These are phyloP conservation scores for Peziza echinospora DNA, from an alignment of 495 filamentous ascomycete genomes.

Conservation along the genomic window DNA sequence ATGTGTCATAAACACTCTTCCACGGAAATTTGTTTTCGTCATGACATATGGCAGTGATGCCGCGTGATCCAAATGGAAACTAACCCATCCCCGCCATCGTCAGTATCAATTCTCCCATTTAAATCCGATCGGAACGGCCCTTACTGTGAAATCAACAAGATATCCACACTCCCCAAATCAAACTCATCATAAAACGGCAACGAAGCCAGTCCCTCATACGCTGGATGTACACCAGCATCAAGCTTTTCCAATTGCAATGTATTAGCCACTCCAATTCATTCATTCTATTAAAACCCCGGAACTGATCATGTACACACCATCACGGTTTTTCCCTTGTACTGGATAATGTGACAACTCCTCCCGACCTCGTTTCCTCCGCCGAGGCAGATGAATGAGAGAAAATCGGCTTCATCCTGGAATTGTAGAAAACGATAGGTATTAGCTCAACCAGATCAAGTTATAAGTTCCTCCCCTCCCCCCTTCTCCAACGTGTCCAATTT, in stretches of 20 bases:
- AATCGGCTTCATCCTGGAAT: constrained; percentile 35
- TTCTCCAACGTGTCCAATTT: too few species aligned
- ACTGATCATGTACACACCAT: constrained; percentile 42
- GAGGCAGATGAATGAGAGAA: constrained; percentile 78
- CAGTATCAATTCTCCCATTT: constrained; percentile 16
- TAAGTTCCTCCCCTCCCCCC: too few species aligned
- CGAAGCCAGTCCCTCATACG: constrained; percentile 83
- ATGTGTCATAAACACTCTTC: constrained; percentile 96
- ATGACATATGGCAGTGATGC: constrained; percentile 91
- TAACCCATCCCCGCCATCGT: constrained; percentile 17
- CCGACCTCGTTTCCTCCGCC: constrained; percentile 96
- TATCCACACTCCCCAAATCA: constrained; percentile 88
- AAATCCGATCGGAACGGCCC: constrained; percentile 7
- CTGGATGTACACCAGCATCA: constrained; percentile 89
- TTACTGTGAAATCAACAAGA: constrained; percentile 82
- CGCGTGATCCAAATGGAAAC: constrained; percentile 92
- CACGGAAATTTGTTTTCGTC: constrained; percentile 91
- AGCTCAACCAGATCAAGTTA: too few species aligned
- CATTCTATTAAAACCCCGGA: neutral
- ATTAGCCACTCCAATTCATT: constrained; percentile 8
- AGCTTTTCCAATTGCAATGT: constrained; percentile 33
- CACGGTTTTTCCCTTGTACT: constrained; percentile 97
- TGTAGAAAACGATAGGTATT: too few species aligned
- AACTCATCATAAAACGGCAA: constrained; percentile 98
- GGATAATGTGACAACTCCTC: constrained; percentile 87